These are phyloP conservation scores for Chlorella sp. DNA, from an alignment of 139 green algal species.

Conservation along the genomic window DNA sequence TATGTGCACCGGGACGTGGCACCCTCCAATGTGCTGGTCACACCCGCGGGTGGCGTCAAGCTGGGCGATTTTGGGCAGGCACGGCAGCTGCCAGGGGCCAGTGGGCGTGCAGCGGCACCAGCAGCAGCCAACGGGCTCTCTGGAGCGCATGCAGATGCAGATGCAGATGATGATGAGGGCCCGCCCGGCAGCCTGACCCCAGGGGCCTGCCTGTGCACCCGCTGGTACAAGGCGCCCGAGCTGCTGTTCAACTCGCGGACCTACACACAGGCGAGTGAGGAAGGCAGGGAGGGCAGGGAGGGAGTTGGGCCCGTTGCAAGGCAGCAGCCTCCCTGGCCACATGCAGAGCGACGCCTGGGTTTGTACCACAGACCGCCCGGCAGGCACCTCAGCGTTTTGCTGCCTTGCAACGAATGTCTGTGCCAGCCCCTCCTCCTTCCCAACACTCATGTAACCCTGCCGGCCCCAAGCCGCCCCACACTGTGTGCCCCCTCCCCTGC, in stretches of 20 bases:
- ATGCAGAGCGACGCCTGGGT: too few relatives aligned
- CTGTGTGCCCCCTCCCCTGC: too few relatives aligned
- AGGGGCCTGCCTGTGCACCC: conserved; percentile 85
- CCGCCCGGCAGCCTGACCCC: conserved; percentile 72
- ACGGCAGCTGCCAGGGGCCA: conserved; percentile 46
- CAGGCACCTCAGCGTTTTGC: too few relatives aligned
- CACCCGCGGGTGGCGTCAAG: conserved; percentile 73
- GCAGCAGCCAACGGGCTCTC: conserved; percentile 12
- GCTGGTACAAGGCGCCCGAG: conserved; percentile 95
- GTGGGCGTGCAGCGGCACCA: conserved; percentile 64
- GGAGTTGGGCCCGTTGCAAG: too few relatives aligned
- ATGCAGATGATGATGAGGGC: neutral
- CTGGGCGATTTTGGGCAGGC: conserved; percentile 98
- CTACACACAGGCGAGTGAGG: conserved; percentile 54
- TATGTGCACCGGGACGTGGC: conserved; percentile 89
- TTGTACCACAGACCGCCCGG: too few relatives aligned
- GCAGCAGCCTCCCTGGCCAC: too few relatives aligned
- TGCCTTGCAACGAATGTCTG: too few relatives aligned
- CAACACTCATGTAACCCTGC: too few relatives aligned
- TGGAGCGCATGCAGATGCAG: neutral
- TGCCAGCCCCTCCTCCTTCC: too few relatives aligned
- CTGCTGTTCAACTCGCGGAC: conserved; percentile 83
- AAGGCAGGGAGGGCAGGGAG: too few relatives aligned
- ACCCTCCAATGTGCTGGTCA: conserved; percentile 91
- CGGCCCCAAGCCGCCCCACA: too few relatives aligned